Evolutionary conservation across 2,329 filamentous ascomycete species (phyloP).

Genomic region (Trichophyton benhamiae): DNA sequence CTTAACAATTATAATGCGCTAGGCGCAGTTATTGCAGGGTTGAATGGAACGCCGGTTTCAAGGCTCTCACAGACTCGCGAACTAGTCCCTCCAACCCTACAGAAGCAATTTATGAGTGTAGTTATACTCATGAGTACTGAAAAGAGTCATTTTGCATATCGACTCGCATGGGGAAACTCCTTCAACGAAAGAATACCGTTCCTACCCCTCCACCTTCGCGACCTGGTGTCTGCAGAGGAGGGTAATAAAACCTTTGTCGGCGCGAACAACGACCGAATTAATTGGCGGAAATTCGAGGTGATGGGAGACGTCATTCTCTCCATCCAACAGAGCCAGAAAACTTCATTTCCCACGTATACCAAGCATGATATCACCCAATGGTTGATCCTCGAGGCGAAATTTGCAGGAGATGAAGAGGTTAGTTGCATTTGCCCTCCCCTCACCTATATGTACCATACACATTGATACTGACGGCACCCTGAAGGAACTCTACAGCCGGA

Average conservation of each 20-base stretch:
- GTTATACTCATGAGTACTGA: constrained; percentile 87
- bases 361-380: constrained; percentile 59
- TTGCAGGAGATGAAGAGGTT: constrained; percentile 80
- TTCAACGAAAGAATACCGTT: constrained; percentile 84
- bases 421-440: constrained; percentile 23
- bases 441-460: background rate
- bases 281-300: constrained; percentile 97
- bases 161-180: constrained; percentile 95
- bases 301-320: constrained; percentile 83
- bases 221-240: constrained; percentile 83
- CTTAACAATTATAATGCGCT: constrained; percentile 96
- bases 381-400: constrained; percentile 67
- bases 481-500: constrained; percentile 49
- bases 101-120: constrained; percentile 76
- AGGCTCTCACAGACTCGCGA: constrained; percentile 68
- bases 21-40: constrained; percentile 83
- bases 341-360: constrained; percentile 49
- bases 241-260: constrained; percentile 84
- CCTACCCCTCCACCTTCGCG: constrained; percentile 75
- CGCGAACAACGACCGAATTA: constrained; percentile 60
- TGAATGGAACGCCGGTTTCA: constrained; percentile 78
- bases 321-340: constrained; percentile 82
- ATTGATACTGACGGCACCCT: background rate
- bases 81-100: constrained; percentile 56
- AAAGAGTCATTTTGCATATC: constrained; percentile 87